Percentiles rank a stretch among this genome's conserved stretches.
phyloP scores from a whole-genome alignment of 2,329 filamentous ascomycete species.

The Colletotrichum liaoningense region DNA sequence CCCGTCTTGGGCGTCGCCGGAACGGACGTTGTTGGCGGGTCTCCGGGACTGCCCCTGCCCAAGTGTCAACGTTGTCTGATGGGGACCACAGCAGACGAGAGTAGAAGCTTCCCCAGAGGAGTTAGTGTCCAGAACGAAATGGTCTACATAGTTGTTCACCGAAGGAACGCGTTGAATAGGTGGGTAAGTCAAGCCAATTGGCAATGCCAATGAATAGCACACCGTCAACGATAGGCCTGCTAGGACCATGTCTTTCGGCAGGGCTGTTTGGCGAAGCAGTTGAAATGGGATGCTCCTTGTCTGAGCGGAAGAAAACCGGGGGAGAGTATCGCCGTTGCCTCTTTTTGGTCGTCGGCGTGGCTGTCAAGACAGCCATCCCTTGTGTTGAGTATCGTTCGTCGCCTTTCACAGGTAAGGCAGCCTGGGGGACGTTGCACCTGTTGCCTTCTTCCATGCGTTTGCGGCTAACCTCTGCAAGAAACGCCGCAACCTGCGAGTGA shows the following conservation, averaged over 20 bases:
- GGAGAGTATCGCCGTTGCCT: background rate
- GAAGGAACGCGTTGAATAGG: background rate
- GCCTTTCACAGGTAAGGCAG: constrained; percentile 16
- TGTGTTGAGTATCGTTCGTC: constrained; percentile 3
- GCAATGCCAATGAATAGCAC: no score
- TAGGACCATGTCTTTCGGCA: constrained; percentile 8
- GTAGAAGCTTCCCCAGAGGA: background rate
- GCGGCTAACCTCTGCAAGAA: background rate
- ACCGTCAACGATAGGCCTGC: background rate
- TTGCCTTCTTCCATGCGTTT: background rate
- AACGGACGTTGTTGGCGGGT: constrained; percentile 3
- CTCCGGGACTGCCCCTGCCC: constrained; percentile 17
- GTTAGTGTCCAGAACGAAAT: background rate
- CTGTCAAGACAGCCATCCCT: constrained; percentile 17
- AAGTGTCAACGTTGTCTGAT: constrained; percentile 13
- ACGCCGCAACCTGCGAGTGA: background rate
- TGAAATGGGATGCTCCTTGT: constrained; percentile 26
- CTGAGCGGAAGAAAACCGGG: background rate
- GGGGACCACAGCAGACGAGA: background rate
- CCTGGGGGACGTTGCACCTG: constrained; percentile 21
- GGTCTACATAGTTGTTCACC: background rate
- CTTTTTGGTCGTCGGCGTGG: background rate
- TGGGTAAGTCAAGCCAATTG: background rate
- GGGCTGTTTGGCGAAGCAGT: constrained; percentile 28
- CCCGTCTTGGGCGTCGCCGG: constrained; percentile 28